A percentile compares a stretch with the other conserved stretches of the same genome.
These are phyloP conservation scores for Aureobasidium lini DNA, from an alignment of 2,329 filamentous ascomycete genomes.

Conservation along the genomic window DNA sequence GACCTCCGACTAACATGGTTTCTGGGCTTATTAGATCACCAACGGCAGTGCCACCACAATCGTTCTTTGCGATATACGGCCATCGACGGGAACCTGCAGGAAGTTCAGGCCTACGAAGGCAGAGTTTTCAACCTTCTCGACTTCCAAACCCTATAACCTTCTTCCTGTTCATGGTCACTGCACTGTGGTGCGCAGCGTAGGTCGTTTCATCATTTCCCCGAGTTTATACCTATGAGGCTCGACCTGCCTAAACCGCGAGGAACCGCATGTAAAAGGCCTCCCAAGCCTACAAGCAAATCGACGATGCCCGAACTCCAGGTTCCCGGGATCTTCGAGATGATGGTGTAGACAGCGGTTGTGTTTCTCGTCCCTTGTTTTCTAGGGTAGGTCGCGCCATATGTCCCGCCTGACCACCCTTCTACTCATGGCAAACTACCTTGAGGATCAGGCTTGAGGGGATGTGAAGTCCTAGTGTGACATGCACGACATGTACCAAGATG, in stretches of 20 bases:
- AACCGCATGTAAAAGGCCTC: neutral
- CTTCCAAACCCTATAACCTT: neutral
- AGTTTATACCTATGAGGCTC: neutral
- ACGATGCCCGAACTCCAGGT: slow-evolving; percentile 2
- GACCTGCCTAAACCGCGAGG: neutral
- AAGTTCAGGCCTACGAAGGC: neutral
- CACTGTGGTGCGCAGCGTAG: neutral
- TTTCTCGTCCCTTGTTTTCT: neutral
- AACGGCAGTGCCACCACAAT: slow-evolving; percentile 4
- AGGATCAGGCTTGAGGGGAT: neutral
- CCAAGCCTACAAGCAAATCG: neutral
- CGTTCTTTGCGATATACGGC: neutral
- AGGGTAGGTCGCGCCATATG: neutral
- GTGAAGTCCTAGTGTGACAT: neutral
- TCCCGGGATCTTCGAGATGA: neutral
- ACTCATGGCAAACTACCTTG: neutral
- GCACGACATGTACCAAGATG: neutral
- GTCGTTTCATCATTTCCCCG: neutral
- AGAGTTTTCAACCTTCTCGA: neutral
- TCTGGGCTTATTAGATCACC: neutral
- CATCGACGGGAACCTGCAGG: neutral
- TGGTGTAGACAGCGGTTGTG: neutral
- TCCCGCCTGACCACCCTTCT: neutral
- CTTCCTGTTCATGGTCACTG: neutral
- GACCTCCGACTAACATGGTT: neutral